Conservation (phyloP, 78 protist genomes). For the Ministeria vibrans region DNA sequence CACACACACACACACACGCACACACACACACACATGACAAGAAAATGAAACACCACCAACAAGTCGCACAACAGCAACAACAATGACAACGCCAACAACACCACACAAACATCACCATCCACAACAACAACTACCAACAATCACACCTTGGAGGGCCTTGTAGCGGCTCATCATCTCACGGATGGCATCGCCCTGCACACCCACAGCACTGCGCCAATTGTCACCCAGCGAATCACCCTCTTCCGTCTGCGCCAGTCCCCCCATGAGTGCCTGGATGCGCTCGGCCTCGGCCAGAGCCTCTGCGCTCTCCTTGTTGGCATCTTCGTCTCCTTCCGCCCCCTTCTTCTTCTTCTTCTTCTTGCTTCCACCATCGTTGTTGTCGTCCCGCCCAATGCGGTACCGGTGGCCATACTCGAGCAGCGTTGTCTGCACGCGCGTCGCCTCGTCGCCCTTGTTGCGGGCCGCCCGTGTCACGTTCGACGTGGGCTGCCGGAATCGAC, state of each 20-base stretch:
- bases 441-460: not conserved
- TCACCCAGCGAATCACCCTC: not conserved
- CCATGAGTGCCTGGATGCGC: constrained; percentile 6
- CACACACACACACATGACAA: not conserved
- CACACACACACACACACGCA: not conserved
- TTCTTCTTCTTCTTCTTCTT: not conserved
- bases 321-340: not conserved
- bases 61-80: not conserved
- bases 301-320: not conserved
- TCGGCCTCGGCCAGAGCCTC: not conserved
- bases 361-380: not conserved
- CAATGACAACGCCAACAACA: not conserved
- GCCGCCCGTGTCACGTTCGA: not conserved
- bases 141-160: not conserved
- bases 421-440: constrained; percentile 22
- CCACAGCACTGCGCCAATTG: not conserved
- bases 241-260: not conserved
- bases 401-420: constrained; percentile 57
- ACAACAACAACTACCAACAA: no score
- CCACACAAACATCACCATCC: not conserved
- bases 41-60: not conserved
- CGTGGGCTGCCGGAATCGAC: not conserved
- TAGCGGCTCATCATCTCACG: not conserved
- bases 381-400: not conserved
- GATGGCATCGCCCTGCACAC: constrained; percentile 1